Evolutionary conservation across 2,329 filamentous ascomycete genomes (phyloP).

Genomic region (Phyllosticta citribraziliensis): DNA sequence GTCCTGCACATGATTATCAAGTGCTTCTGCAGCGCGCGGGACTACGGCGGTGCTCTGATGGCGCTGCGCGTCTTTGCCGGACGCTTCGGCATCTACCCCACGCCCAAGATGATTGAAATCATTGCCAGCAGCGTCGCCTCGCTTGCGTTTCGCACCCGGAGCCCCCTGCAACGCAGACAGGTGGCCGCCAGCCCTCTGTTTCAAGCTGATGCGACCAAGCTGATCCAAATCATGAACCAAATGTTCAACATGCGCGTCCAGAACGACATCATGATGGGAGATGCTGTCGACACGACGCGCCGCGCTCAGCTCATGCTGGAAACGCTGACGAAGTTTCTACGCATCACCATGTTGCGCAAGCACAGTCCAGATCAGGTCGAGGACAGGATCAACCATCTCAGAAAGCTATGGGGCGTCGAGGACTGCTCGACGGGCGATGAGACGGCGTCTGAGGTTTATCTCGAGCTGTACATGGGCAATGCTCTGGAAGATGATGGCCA

Average conservation of each 20-base stretch:
- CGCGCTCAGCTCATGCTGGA: background rate
- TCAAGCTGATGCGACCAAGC: background rate
- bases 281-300: background rate
- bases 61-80: constrained; percentile 23
- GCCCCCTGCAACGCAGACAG: background rate
- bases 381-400: background rate
- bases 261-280: too few relatives aligned
- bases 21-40: constrained; percentile 25
- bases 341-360: background rate
- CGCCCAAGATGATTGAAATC: constrained; percentile 15
- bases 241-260: background rate
- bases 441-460: background rate
- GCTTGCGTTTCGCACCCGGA: constrained; percentile 16
- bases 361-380: background rate
- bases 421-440: background rate
- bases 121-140: constrained; percentile 22
- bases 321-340: constrained; percentile 1
- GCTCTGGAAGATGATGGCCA: background rate
- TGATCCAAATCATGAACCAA: background rate
- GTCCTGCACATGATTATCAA: constrained; percentile 22
- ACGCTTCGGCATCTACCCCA: constrained; percentile 20
- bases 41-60: constrained; percentile 25
- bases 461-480: background rate
- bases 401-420: background rate
- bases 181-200: background rate